Conservation (phyloP, 2,329 filamentous ascomycete genomes). For the Fusarium torreyae region DNA sequence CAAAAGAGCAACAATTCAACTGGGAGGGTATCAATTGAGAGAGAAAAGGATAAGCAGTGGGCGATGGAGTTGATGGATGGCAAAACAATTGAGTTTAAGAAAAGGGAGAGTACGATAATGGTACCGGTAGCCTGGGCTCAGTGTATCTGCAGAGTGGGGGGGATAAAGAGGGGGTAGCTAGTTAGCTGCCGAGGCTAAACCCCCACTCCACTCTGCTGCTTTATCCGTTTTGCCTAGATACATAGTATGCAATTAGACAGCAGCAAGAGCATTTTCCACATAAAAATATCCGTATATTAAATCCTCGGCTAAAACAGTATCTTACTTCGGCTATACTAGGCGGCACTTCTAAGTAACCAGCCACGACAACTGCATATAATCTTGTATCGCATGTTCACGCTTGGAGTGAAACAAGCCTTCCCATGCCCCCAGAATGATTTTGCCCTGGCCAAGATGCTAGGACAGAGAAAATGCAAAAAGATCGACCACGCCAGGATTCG, state of each 20-base stretch:
- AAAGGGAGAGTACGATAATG: not conserved
- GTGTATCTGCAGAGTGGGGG: not conserved
- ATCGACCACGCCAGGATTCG: slow-evolving; percentile 30
- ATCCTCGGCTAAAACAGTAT: not conserved
- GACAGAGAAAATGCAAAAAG: not conserved
- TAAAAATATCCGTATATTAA: no score
- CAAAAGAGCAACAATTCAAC: not conserved
- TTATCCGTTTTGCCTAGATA: no score
- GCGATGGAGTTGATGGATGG: not conserved
- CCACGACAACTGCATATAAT: no score
- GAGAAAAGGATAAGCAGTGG: not conserved
- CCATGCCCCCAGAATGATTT: no score
- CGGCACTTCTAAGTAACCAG: not conserved
- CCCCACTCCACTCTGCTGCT: not conserved
- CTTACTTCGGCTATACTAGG: not conserved
- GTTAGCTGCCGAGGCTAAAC: not conserved
- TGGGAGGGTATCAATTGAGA: not conserved
- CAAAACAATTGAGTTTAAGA: no score
- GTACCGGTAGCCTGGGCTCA: not conserved
- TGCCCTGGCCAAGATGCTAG: no score
- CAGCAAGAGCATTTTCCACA: no score
- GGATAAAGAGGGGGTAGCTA: not conserved
- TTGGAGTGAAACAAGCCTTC: no score
- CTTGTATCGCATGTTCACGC: no score
- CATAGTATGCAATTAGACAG: no score